Evolutionary conservation across 345 rosid species (phyloP).

Genomic region (Chamaenerion angustifolium): DNA sequence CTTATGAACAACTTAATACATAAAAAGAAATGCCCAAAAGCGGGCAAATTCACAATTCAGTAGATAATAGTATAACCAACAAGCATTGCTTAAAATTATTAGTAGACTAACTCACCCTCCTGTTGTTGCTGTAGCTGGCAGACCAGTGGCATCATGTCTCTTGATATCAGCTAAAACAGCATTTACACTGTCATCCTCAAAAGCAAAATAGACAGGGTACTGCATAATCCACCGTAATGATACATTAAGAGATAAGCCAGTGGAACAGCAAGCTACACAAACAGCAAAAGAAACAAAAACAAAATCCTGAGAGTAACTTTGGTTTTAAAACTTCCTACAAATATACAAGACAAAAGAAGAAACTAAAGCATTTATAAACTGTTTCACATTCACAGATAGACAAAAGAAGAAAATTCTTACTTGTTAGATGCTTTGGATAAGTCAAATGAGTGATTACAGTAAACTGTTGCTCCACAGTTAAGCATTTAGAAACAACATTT

Average conservation of each 20-base stretch:
- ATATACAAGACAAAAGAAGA: too few relatives aligned
- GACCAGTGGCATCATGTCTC: conserved; percentile 79
- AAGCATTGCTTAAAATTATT: background rate
- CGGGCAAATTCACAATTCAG: background rate
- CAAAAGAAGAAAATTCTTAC: too few relatives aligned
- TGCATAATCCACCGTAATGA: conserved; percentile 17
- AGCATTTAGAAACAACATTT: too few relatives aligned
- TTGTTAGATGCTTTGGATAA: too few relatives aligned
- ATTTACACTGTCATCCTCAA: conserved; percentile 75
- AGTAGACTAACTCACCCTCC: conserved; percentile 67
- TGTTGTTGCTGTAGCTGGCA: conserved; percentile 86
- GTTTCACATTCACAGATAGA: too few relatives aligned
- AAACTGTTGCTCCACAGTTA: too few relatives aligned
- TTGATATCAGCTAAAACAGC: conserved; percentile 68
- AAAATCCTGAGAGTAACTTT: background rate
- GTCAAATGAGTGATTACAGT: too few relatives aligned
- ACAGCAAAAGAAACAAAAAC: background rate
- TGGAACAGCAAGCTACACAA: background rate
- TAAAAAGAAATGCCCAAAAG: too few relatives aligned
- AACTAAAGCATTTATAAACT: too few relatives aligned
- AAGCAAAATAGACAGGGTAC: conserved; percentile 96
- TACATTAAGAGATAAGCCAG: background rate
- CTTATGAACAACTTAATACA: too few relatives aligned
- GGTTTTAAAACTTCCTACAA: too few relatives aligned
- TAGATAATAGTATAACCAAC: background rate